Conservation (phyloP, 2,329 filamentous ascomycete species). For the Colletotrichum melonis region DNA sequence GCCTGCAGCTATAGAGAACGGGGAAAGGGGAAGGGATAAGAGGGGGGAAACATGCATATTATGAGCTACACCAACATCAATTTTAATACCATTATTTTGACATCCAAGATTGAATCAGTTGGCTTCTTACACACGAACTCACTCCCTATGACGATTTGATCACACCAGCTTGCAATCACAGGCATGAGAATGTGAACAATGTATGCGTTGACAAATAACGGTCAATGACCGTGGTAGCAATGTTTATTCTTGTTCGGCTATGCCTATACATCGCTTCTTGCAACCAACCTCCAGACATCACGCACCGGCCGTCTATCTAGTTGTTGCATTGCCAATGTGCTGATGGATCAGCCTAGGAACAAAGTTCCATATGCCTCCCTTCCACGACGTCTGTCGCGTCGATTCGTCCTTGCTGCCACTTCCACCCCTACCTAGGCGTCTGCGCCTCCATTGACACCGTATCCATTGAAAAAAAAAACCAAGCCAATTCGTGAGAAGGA, state of each 20-base stretch:
- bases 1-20: too few relatives aligned
- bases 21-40: background rate
- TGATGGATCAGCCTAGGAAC: background rate
- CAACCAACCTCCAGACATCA: background rate
- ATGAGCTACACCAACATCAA: background rate
- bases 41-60: background rate
- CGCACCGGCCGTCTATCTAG: background rate
- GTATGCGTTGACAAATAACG: background rate
- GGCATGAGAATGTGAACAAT: background rate
- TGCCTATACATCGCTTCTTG: background rate
- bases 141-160: background rate
- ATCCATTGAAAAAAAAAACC: slow-evolving; percentile 19
- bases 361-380: background rate
- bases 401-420: background rate
- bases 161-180: background rate
- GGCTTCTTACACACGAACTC: background rate
- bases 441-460: slow-evolving; percentile 16
- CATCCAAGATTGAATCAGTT: background rate
- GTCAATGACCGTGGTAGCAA: slow-evolving; percentile 3
- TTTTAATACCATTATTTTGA: background rate
- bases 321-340: slow-evolving; percentile 1
- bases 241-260: background rate
- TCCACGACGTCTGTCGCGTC: background rate
- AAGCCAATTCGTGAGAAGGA: slow-evolving; percentile 32
- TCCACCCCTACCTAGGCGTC: background rate